Percentiles rank a stretch among this genome's conserved stretches.
These are phyloP conservation scores for Penicillium sclerotigenum DNA, from an alignment of 2,329 filamentous ascomycete genomes.

Conservation along the genomic window DNA sequence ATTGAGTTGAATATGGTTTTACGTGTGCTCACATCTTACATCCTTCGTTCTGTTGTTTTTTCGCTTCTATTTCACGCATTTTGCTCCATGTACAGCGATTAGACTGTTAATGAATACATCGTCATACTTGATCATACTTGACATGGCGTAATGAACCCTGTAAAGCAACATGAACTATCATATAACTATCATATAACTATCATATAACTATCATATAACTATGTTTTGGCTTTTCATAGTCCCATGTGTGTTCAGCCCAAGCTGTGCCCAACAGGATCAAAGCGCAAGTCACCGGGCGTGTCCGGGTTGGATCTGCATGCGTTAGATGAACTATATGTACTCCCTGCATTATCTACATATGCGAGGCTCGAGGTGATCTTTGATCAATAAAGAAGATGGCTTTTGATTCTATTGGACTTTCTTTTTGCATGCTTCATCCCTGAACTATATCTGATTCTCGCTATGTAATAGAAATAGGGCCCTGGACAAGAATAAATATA, in stretches of 20 bases:
- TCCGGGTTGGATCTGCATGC: slow-evolving; percentile 12
- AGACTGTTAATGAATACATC: not conserved
- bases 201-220: too few relatives aligned
- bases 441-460: not conserved
- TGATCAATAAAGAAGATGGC: too few relatives aligned
- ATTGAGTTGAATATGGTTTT: not conserved
- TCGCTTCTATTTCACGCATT: too few relatives aligned
- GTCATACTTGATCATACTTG: not conserved
- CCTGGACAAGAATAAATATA: too few relatives aligned
- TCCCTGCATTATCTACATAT: slow-evolving; percentile 17
- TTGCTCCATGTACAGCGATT: not conserved
- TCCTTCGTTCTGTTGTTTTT: not conserved
- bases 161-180: not conserved
- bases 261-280: slow-evolving; percentile 16
- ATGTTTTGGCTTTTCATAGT: not conserved
- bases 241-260: slow-evolving; percentile 6
- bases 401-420: not conserved
- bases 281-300: slow-evolving; percentile 17
- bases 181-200: too few relatives aligned
- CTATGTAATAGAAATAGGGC: too few relatives aligned
- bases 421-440: not conserved
- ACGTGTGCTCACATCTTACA: not conserved
- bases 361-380: not conserved
- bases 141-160: not conserved
- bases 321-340: not conserved